Evolutionary conservation across 176 grass and related monocot species (phyloP), one percentile per base, ranked within the genome.

Genomic region (Oryza longistaminata): DNA sequence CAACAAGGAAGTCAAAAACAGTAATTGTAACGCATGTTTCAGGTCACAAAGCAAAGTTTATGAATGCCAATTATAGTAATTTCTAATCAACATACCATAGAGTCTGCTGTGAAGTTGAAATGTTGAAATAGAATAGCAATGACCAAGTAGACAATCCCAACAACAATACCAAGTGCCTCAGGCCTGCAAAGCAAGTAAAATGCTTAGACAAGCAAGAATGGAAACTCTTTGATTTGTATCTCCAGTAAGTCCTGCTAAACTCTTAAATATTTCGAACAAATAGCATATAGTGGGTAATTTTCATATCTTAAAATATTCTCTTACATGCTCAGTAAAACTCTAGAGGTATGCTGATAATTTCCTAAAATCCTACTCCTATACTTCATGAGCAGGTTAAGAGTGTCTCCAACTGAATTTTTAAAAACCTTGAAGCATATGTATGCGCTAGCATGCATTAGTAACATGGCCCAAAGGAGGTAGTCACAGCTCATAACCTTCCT

Each of bases 101-200:
- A 99, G 85, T 99, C 96, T 55, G 86, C 83, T 76, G 93, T 62
- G 25, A 91, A 88, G 88, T 96, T 95, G 88, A 87, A 99, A 58
- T 92, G 91, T 83, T 96, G 96, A 91, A 99, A 95, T 79, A 99
- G 25, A 85, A 99, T 99, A 73, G 96, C 90, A 88, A 91, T 86
- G 50, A 99, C 88, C 91, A 99, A 88, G 82, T 95, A 99, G 43
- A 99, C 91, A 86, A 96, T 94, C 25, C 93, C 96, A 85, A 95
- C 92, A 76, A 99, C 91, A 78, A 99, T 90, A 14, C 96, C 96
- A 68, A 98, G 83, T 58, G 96, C 79, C 78, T 98, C 96, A 37
- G 96, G 96, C 72, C 96, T 99, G 90, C 81, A 91, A 92, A 79
- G 64, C 1, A 53, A 70, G 77, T 66, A 78, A 6, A 86, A 66